These are phyloP conservation scores for Vitis hybrid DNA, from an alignment of 177 flowering plant species.

Conservation along the genomic window DNA sequence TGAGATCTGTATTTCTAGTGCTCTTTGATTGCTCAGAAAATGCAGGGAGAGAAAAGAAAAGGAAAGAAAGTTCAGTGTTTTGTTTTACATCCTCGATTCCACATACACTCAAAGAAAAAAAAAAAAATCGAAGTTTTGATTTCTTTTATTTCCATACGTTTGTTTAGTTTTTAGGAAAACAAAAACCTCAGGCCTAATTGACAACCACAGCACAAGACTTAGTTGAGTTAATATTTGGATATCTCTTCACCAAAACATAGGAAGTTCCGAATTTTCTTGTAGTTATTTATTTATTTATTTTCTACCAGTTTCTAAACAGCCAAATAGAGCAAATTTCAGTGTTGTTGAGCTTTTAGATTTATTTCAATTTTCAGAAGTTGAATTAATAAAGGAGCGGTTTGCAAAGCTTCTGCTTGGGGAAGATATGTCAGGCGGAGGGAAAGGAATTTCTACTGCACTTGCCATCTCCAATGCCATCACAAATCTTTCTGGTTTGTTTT, in stretches of 20 bases:
- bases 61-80: too few relatives aligned
- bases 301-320: not conserved
- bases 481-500: conserved; percentile 58
- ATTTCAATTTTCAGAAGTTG: conserved; percentile 42
- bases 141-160: too few relatives aligned
- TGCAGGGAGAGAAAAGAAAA: too few relatives aligned
- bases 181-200: not conserved
- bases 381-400: conserved; percentile 80
- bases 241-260: too few relatives aligned
- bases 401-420: conserved; percentile 82
- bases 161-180: not conserved
- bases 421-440: conserved; percentile 86
- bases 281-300: not conserved
- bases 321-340: not conserved
- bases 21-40: too few relatives aligned
- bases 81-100: too few relatives aligned
- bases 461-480: conserved; percentile 87
- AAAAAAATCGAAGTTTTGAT: too few relatives aligned
- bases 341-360: not conserved
- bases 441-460: conserved; percentile 76
- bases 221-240: too few relatives aligned
- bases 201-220: not conserved
- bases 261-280: not conserved
- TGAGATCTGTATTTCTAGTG: too few relatives aligned
- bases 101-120: too few relatives aligned